Evolutionary conservation across 495 filamentous ascomycete species (phyloP).

Genomic region (Annulohypoxylon nitens): DNA sequence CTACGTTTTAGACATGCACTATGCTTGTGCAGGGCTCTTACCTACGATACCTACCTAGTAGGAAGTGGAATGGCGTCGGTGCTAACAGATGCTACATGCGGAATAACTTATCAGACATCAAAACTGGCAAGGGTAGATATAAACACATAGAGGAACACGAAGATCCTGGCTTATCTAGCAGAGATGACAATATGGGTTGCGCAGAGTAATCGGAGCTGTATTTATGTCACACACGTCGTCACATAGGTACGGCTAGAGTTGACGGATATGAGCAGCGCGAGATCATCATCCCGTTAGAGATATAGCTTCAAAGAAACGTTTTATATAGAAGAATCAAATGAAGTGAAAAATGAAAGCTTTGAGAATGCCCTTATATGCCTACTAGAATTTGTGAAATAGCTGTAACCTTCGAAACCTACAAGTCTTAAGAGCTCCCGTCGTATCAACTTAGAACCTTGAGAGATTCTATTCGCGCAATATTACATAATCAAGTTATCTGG

Average conservation of each 20-base stretch:
- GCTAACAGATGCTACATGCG: conserved; percentile 18
- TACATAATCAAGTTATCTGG: background rate
- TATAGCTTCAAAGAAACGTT: conserved; percentile 12
- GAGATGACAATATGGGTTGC: conserved; percentile 6
- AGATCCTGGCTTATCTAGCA: conserved; percentile 13
- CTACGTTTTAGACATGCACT: conserved; percentile 39
- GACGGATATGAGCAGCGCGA: background rate
- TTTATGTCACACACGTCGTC: conserved; percentile 7
- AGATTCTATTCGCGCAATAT: background rate
- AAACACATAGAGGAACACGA: conserved; percentile 36
- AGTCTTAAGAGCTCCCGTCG: too few species aligned
- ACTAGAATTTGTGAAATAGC: too few species aligned
- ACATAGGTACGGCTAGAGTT: conserved; percentile 1
- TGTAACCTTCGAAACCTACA: too few species aligned
- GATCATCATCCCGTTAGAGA: background rate
- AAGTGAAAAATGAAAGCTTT: background rate
- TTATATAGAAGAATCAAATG: conserved; percentile 19
- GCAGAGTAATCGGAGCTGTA: background rate
- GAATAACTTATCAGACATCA: conserved; percentile 17
- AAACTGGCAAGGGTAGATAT: conserved; percentile 41
- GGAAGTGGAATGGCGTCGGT: conserved; percentile 23
- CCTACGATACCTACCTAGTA: background rate
- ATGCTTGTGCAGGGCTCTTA: conserved; percentile 15
- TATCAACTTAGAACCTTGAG: background rate
- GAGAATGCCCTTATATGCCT: too few species aligned